Conservation (phyloP, 2,329 filamentous ascomycete genomes). For the Cercospora nicotianae region DNA sequence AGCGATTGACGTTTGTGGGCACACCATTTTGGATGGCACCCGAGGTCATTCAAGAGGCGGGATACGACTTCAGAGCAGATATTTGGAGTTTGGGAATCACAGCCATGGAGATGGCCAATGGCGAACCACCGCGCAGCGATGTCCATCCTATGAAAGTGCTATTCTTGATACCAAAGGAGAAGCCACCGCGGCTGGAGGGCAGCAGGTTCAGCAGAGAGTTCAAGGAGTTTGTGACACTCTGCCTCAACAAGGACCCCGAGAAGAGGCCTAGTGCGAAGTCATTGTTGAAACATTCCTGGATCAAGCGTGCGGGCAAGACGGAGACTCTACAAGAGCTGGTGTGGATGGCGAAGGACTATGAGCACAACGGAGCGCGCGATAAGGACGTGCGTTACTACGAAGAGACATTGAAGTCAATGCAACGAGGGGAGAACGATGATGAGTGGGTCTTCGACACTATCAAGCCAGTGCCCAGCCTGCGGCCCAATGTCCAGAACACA, state of each 20-base stretch:
- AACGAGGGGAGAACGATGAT: conserved; percentile 65
- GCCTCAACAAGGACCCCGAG: conserved; percentile 89
- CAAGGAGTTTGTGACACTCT: conserved; percentile 89
- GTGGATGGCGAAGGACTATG: conserved; percentile 76
- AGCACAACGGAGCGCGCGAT: conserved; percentile 51
- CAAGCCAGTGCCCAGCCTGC: conserved; percentile 61
- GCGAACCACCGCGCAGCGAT: conserved; percentile 82
- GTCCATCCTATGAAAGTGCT: conserved; percentile 93
- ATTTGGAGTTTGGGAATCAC: conserved; percentile 94
- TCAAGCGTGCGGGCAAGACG: conserved; percentile 80
- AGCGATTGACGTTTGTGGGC: conserved; percentile 95
- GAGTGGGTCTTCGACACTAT: conserved; percentile 97
- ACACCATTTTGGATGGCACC: conserved; percentile 98
- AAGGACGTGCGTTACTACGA: conserved; percentile 80
- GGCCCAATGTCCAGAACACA: conserved; percentile 47
- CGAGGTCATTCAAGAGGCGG: conserved; percentile 86
- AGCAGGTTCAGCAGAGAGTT: conserved; percentile 65
- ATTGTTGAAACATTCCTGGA: conserved; percentile 82
- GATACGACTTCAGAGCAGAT: conserved; percentile 84
- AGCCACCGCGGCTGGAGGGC: conserved; percentile 80
- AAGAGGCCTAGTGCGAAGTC: conserved; percentile 81
- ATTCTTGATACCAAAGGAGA: conserved; percentile 85
- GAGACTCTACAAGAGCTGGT: conserved; percentile 87
- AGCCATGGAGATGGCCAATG: conserved; percentile 83
- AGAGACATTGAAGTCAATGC: conserved; percentile 66